Evolutionary conservation across 208 protist genomes (phyloP), one percentile per base, ranked within the genome.

Genomic region (Leishmania major): DNA sequence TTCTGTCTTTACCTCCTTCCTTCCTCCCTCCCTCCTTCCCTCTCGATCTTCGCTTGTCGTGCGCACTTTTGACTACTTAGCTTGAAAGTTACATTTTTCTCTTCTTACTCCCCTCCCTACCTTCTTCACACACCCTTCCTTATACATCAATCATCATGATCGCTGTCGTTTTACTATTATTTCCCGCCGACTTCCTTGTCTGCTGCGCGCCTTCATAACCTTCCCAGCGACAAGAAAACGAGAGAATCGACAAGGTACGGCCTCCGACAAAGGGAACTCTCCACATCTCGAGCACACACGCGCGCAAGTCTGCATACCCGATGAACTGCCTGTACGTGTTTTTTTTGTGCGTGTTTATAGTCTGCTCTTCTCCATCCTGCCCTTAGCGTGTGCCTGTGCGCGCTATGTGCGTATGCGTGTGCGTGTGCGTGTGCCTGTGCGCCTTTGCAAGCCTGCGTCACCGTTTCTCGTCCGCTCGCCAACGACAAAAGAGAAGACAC

Each of bases 141-240:
- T 80, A 40, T 66, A 64, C 64, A 55, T 55, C 62, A 60, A 53
- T 70, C 47, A 25, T 51, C 67, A 59, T 49, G 31, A 70, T 59
- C 75, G 43, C 25, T 25, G 43, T 57, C 53, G 40, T 40, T 37
- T 57, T 79, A 31, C 11, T 70, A 70, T 76, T 64, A n/a, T 5
- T 77, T 64, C 28, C n/a, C 28, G 31, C 40, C 25, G 22, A 25
- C 40, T 15, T 51, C 57, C 75, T 45, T 64, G 49, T 77, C 72
- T 37, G 72, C 72, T 77, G 72, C 72, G 43, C 70, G 49, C 31
- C 45, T 77, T 77, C 72, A 77, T 77, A 77, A 77, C 35, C 72
- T n/a, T 62, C 72, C 28, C 66, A 70, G 64, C 64, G 59, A 83
- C 78, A 73, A 40, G 43, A 62, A 75, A 51, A 66, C 59, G 19